phyloP scores from a whole-genome alignment of 805 yeast species.

The Wickerhamiella australiensis region DNA sequence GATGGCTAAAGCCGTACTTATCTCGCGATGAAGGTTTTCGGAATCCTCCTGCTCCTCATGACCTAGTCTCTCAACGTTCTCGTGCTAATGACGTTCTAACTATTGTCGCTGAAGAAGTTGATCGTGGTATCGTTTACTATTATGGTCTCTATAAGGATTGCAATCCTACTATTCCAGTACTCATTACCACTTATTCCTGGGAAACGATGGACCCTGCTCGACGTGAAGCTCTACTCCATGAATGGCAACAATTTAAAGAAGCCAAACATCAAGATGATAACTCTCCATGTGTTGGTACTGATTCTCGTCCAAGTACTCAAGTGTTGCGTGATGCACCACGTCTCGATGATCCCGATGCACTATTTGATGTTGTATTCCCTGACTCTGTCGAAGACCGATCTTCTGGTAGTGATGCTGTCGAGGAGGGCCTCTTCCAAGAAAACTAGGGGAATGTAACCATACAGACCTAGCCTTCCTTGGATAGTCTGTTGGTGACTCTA shows the following conservation, averaged over 20 bases:
- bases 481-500: too few species aligned
- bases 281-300: too few species aligned
- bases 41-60: background rate
- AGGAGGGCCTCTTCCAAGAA: conserved; percentile 2
- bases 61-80: background rate
- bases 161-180: background rate
- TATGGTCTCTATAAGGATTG: background rate
- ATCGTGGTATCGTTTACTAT: background rate
- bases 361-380: background rate
- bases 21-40: background rate
- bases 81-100: background rate
- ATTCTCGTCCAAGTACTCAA: background rate
- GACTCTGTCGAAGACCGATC: background rate
- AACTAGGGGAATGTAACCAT: too few species aligned
- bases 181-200: background rate
- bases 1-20: background rate
- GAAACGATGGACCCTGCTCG: background rate
- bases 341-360: background rate
- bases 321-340: background rate
- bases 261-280: too few species aligned
- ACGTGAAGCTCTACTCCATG: background rate
- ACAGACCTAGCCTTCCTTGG: too few species aligned
- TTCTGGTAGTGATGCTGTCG: background rate
- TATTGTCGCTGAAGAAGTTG: background rate
- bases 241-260: too few species aligned